These are phyloP conservation scores for Fibroporia radiculosa DNA, from an alignment of 768 basidiomycete species.

Conservation along the genomic window DNA sequence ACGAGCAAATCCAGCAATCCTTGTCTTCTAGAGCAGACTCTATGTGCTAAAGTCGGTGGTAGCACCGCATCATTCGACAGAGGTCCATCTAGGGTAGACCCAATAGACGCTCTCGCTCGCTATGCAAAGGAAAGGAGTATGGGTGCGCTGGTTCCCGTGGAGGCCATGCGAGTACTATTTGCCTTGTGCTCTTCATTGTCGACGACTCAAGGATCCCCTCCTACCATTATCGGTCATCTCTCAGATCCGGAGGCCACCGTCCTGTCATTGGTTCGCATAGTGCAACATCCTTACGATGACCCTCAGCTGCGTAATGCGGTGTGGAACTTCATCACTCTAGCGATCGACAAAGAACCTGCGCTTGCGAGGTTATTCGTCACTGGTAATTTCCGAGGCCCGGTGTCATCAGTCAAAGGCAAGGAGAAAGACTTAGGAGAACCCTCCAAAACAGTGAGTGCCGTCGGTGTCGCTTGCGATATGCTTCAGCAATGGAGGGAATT, in stretches of 20 bases:
- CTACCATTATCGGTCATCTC: constrained; percentile 73
- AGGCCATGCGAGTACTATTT: constrained; percentile 61
- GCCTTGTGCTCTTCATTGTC: constrained; percentile 62
- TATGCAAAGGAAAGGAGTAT: constrained; percentile 62
- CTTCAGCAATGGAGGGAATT: constrained; percentile 64
- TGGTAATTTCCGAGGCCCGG: constrained; percentile 55
- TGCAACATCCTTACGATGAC: constrained; percentile 77
- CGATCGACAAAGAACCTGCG: constrained; percentile 83
- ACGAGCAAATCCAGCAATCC: constrained; percentile 16
- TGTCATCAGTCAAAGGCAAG: constrained; percentile 29
- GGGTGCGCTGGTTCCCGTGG: constrained; percentile 52
- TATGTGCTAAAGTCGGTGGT: constrained; percentile 56
- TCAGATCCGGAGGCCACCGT: constrained; percentile 70
- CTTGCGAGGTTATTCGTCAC: constrained; percentile 72
- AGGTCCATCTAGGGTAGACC: constrained; percentile 47
- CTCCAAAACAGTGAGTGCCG: constrained; percentile 42
- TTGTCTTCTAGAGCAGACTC: constrained; percentile 68
- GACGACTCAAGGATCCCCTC: constrained; percentile 47
- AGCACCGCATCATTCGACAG: constrained; percentile 37
- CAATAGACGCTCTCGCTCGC: constrained; percentile 65
- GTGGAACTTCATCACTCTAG: constrained; percentile 79
- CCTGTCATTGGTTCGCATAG: constrained; percentile 56
- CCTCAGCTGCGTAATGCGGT: constrained; percentile 61
- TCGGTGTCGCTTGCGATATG: constrained; percentile 60
- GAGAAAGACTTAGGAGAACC: constrained; percentile 24